Evolutionary conservation across 371 early-diverging fungal genomes (phyloP).

Genomic region (Mucor saturninus): DNA sequence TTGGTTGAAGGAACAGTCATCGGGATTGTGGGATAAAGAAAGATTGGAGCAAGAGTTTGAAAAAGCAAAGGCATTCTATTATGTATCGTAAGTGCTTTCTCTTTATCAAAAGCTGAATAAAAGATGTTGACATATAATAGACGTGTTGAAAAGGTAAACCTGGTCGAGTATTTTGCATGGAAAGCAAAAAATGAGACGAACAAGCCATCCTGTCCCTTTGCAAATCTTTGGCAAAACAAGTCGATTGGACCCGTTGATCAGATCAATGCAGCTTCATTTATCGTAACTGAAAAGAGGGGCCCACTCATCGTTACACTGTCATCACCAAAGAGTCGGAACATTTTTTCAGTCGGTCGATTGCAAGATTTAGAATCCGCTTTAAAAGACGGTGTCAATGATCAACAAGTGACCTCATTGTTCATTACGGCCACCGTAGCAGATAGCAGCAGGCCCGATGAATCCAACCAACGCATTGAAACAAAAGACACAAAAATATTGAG

Average conservation of each 20-base stretch:
- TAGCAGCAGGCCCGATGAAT: conserved; percentile 1
- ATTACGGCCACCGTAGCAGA: conserved; percentile 34
- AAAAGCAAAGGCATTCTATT: conserved; percentile 61
- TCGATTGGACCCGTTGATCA: conserved; percentile 29
- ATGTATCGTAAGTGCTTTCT: conserved; percentile 41
- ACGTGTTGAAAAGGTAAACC: conserved; percentile 51
- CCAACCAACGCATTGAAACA: conserved; percentile 24
- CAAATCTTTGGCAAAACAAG: conserved; percentile 64
- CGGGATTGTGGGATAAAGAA: conserved; percentile 51
- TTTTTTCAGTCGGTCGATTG: conserved; percentile 32
- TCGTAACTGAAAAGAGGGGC: conserved; percentile 29
- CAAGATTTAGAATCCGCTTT: conserved; percentile 20
- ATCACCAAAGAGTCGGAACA: conserved; percentile 39
- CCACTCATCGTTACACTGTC: conserved; percentile 34
- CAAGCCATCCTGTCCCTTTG: conserved; percentile 62
- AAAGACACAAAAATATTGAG: conserved; percentile 33
- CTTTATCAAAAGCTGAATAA: not conserved
- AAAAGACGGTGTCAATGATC: conserved; percentile 16
- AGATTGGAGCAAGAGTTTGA: conserved; percentile 52
- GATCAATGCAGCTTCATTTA: conserved; percentile 23
- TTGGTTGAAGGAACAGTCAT: conserved; percentile 40
- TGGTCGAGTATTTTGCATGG: conserved; percentile 52
- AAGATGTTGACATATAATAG: conserved; percentile 20
- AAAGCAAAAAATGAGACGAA: conserved; percentile 44
- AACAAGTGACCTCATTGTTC: conserved; percentile 30